These are phyloP conservation scores for Paramecium caudatum DNA, from an alignment of 73 alveolate genomes.

Conservation along the genomic window DNA sequence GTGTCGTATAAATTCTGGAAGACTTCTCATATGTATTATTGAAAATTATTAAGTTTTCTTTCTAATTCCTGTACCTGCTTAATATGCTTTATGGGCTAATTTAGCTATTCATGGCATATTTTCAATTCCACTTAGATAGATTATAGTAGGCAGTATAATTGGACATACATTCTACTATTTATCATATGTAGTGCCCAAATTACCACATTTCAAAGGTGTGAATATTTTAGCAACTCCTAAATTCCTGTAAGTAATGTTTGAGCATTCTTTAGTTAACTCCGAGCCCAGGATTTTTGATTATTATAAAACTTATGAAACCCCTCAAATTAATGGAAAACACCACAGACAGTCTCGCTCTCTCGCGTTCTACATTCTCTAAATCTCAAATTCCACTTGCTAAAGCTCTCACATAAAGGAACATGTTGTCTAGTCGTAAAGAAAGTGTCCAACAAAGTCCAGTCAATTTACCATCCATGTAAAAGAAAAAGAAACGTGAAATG, in stretches of 20 bases:
- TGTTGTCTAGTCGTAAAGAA: neutral
- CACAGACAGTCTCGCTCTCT: neutral
- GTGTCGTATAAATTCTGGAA: slow-evolving; percentile 21
- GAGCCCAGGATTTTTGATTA: no score
- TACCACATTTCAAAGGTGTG: slow-evolving; percentile 40
- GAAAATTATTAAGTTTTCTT: slow-evolving; percentile 19
- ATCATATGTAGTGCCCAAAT: slow-evolving; percentile 36
- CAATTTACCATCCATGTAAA: neutral
- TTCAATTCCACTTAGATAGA: neutral
- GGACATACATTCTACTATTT: slow-evolving; percentile 56
- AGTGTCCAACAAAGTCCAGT: neutral
- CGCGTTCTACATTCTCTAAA: slow-evolving; percentile 27
- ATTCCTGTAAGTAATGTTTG: neutral
- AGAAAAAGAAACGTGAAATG: neutral
- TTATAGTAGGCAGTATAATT: slow-evolving; percentile 12
- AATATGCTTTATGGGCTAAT: slow-evolving; percentile 11
- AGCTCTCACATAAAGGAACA: neutral
- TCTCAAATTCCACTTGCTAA: neutral
- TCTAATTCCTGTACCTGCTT: slow-evolving; percentile 21
- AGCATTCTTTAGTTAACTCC: no score
- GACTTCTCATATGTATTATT: slow-evolving; percentile 26
- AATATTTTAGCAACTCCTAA: slow-evolving; percentile 7
- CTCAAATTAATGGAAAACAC: no score
- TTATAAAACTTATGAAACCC: no score
- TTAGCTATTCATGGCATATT: neutral